Base-by-base conservation (phyloP, 441 rosid genomes). In the Sinapis alba region DNA sequence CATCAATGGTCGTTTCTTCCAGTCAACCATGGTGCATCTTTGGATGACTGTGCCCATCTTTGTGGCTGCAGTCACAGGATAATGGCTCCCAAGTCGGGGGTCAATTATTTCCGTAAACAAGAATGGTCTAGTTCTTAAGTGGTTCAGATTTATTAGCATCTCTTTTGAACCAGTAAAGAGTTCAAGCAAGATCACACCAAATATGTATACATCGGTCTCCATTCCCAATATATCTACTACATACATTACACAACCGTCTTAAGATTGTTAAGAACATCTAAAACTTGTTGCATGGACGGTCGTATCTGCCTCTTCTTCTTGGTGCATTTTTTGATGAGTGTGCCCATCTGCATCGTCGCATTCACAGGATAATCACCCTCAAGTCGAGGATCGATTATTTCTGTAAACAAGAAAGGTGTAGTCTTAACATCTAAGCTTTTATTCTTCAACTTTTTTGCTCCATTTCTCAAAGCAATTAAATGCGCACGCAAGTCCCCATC, bases 181-280 rank as follows among this genome's bases (percentile, higher is more conserved):
- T 3, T 34, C 63, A 63, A 72, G 54, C 56, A 72, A 34, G 69
- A 63, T 63, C 20, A 72, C 56, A 18, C 69, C 76, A 34, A 72
- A 19, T 72, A 38, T 16, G 54, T 32, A 72, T 21, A 72, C 56
- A 51, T 72, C 62, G 2, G 2, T 12, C 38, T 72, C 38, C 16
- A 6, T 4, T 16, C 27, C 19, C 19, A 23, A 4, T 15, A 0
- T 16, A 34, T 5, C 75, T 71, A 32, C 75, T 71, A 32, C 75
- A 62, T 21, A 50, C 27, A 11, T 62, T 15, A 32, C 38, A 45
- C 24, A 65, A 65, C 15, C 16, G 23, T 26, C 69, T 65, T 71
- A 47, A 21, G 8, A 30, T 61, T 50, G n/a, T 51, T 62, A 26
- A 72, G 18, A 16, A 34, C 19, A 72, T 72, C 76, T 12, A 72